A percentile compares a stretch with the other conserved stretches of the same genome.
Evolutionary conservation across 1,139 yeast genomes (phyloP).

Genomic region (Candida neerlandica): DNA sequence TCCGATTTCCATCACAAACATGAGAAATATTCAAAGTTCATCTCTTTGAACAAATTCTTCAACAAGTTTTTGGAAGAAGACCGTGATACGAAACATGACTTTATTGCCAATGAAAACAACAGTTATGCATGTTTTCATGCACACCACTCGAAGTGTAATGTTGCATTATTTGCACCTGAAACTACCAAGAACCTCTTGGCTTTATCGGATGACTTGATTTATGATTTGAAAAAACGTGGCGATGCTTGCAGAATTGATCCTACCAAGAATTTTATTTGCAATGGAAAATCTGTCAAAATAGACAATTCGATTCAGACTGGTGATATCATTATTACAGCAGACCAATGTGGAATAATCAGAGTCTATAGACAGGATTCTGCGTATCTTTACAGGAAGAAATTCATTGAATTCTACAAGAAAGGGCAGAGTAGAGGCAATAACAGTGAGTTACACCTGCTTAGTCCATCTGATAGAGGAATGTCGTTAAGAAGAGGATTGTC

Average conservation of each 20-base stretch:
- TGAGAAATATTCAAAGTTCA: constrained; percentile 31
- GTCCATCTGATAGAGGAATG: constrained; percentile 3
- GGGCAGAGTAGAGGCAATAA: constrained; percentile 9
- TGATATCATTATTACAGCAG: constrained; percentile 73
- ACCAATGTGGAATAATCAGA: constrained; percentile 69
- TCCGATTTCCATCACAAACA: constrained; percentile 35
- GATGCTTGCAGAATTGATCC: constrained; percentile 15
- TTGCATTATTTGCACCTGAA: constrained; percentile 80
- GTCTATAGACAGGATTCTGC: constrained; percentile 84
- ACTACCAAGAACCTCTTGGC: constrained; percentile 65
- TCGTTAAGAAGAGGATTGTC: constrained; percentile 9
- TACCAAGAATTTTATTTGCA: constrained; percentile 6
- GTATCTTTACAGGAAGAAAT: constrained; percentile 32
- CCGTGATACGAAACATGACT: constrained; percentile 25
- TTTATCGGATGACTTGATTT: constrained; percentile 76
- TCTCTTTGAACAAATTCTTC: constrained; percentile 37
- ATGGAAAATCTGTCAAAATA: constrained; percentile 24
- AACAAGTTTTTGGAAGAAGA: constrained; percentile 30
- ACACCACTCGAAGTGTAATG: constrained; percentile 71
- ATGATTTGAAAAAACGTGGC: constrained; percentile 52
- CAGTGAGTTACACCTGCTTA: constrained; percentile 6
- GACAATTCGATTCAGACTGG: constrained; percentile 28
- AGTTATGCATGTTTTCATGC: constrained; percentile 76
- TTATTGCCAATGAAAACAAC: constrained; percentile 49
- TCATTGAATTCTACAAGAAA: constrained; percentile 19